phyloP scores from a whole-genome alignment of 257 asterid genomes.

The Cynanchum wilfordii region DNA sequence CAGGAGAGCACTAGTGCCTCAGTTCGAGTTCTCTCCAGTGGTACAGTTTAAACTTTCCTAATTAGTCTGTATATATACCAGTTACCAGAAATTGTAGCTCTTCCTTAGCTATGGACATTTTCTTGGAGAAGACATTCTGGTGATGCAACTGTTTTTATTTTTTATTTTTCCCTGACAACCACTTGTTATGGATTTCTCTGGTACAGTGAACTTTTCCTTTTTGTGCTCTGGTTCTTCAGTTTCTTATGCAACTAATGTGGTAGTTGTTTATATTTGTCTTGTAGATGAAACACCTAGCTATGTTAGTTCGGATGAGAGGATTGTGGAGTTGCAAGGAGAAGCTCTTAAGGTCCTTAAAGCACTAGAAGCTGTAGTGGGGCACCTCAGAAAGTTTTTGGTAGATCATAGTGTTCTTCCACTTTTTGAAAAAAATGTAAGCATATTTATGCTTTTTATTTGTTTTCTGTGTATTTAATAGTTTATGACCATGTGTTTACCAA shows the following conservation, averaged over 20 bases:
- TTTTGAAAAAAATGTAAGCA: constrained; percentile 69
- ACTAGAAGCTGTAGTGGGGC: constrained; percentile 67
- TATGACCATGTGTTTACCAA: constrained; percentile 6
- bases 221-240: background rate
- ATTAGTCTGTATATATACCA: background rate
- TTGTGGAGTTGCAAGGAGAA: constrained; percentile 84
- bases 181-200: background rate
- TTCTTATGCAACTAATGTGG: background rate
- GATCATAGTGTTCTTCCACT: constrained; percentile 79
- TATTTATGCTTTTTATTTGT: background rate
- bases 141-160: too few species aligned
- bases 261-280: constrained; percentile 9
- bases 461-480: background rate
- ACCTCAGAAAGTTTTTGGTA: constrained; percentile 76
- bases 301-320: constrained; percentile 75
- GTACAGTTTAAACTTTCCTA: constrained; percentile 24
- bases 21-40: constrained; percentile 56
- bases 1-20: constrained; percentile 69
- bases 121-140: background rate
- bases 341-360: constrained; percentile 69
- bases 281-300: constrained; percentile 64
- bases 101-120: background rate
- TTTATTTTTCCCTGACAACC: background rate
- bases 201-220: background rate
- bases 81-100: background rate